Percentiles rank a stretch among this genome's conserved stretches.
phyloP scores from a whole-genome alignment of 2,329 filamentous ascomycete species.

The Hirsutella minnesotensis region DNA sequence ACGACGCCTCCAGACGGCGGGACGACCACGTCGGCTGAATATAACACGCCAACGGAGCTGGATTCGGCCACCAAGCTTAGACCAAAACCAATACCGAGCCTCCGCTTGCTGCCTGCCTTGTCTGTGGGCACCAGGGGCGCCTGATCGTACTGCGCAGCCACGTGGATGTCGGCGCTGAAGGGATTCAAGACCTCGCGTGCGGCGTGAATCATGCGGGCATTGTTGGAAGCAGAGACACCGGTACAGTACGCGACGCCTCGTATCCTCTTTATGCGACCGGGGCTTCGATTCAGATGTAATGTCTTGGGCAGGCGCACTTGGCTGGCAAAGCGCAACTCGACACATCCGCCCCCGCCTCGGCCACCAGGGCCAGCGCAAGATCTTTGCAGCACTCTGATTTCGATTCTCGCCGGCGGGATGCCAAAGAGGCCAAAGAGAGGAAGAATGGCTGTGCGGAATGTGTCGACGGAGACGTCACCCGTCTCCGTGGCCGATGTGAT shows the following conservation, averaged over 20 bases:
- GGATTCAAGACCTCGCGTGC: slow-evolving; percentile 79
- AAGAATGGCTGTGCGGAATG: slow-evolving; percentile 82
- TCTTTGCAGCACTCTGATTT: slow-evolving; percentile 68
- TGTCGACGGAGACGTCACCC: slow-evolving; percentile 85
- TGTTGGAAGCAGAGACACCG: slow-evolving; percentile 85
- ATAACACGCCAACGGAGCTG: slow-evolving; percentile 68
- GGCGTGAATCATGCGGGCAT: slow-evolving; percentile 86
- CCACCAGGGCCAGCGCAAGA: slow-evolving; percentile 68
- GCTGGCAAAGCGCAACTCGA: slow-evolving; percentile 88
- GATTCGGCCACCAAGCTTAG: slow-evolving; percentile 85
- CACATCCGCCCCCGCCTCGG: slow-evolving; percentile 73
- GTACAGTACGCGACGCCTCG: slow-evolving; percentile 89
- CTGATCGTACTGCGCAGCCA: slow-evolving; percentile 69
- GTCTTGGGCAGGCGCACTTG: slow-evolving; percentile 92
- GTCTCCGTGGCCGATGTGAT: slow-evolving; percentile 77
- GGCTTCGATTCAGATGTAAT: slow-evolving; percentile 69
- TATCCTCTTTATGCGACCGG: slow-evolving; percentile 78
- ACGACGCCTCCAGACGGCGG: slow-evolving; percentile 70
- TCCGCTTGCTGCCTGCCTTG: slow-evolving; percentile 42
- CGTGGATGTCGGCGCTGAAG: slow-evolving; percentile 78
- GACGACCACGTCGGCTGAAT: slow-evolving; percentile 71
- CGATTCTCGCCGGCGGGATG: slow-evolving; percentile 67
- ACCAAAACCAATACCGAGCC: slow-evolving; percentile 83
- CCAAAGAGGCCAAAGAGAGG: slow-evolving; percentile 86
- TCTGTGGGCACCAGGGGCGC: slow-evolving; percentile 43